Base-by-base conservation (phyloP, 306 rosid species). In the Prunus mume region DNA sequence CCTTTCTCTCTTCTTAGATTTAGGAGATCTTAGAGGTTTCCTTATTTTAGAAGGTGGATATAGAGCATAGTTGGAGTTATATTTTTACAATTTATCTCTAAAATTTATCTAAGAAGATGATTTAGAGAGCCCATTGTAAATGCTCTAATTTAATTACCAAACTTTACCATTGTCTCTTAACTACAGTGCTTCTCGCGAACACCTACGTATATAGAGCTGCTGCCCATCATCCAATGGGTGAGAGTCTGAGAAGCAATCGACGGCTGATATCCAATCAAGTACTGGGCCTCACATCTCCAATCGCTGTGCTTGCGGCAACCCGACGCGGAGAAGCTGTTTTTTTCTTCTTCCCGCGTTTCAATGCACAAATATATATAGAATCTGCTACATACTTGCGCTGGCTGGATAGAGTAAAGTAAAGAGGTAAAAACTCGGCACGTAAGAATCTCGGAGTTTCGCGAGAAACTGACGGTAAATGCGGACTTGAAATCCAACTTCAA, bases 401-500 rank as follows among this genome's bases (percentile, higher is more conserved):
- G 43, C 9, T 38, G 43, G 43, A 38, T 38, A 38, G 43, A 38
- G 43, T 6, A 38, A 7, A 7, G 9, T 38, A 12, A 46, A n/a
- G 3, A 20, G 27, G 12, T 24, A 46, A 81, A 75, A 74, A 17
- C 17, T n/a, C 10, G 34, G 15, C 13, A 15, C 20, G 22, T 50
- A 11, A 38, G 2, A 38, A 38, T 38, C 43, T 38, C 43, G 43
- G 9, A 1, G 43, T 38, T 38, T 38, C 43, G 43, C 43, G 43
- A 38, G 43, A 38, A 38, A 38, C 9, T 76, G 74, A 22, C 32
- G 55, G 73, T 41, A 43, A 65, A 47, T 66, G 27, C 65, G 77
- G 80, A 83, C 63, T 50, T 27, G 60, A 83, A 54, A 0, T 17
- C 27, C 17, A 8, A 64, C 4, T 74, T 47, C 14, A 74, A 82